A percentile compares a stretch with the other conserved stretches of the same genome.
Evolutionary conservation across 2,329 filamentous ascomycete genomes (phyloP).

Genomic region (Cephalotrichum gorgonifer): DNA sequence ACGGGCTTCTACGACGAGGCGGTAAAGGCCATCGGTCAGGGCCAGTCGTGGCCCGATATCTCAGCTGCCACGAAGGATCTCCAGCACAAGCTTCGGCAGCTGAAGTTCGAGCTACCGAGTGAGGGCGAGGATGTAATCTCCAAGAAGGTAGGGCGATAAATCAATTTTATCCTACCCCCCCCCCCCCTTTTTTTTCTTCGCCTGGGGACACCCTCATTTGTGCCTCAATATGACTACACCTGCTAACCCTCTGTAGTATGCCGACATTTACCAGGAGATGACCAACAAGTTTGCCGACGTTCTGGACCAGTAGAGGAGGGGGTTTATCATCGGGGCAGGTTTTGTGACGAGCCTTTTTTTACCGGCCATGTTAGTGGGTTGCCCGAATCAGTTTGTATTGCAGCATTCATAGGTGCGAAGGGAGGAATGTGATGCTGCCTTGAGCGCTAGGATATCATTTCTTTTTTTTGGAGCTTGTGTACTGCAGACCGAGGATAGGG

Average conservation of each 20-base stretch:
- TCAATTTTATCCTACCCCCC: not conserved
- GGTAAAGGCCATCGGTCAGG: constrained; percentile 87
- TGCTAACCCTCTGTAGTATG: constrained; percentile 54
- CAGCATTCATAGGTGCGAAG: not conserved
- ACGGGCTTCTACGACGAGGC: constrained; percentile 96
- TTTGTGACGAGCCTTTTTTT: not conserved
- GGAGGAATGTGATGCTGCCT: not conserved
- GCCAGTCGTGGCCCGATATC: constrained; percentile 86
- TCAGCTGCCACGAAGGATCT: constrained; percentile 83
- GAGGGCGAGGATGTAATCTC: constrained; percentile 71
- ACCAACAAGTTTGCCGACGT: constrained; percentile 96
- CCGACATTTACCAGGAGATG: constrained; percentile 83
- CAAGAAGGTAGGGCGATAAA: constrained; percentile 59
- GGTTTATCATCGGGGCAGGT: not conserved
- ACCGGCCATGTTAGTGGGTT: not conserved
- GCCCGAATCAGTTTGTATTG: not conserved
- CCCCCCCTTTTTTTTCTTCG: not conserved
- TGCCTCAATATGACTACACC: too few relatives aligned
- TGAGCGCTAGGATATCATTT: not conserved
- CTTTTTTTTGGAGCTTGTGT: not conserved
- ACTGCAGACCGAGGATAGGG: not conserved
- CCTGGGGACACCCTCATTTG: too few relatives aligned
- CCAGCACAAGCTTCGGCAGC: constrained; percentile 72
- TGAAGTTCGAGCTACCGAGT: constrained; percentile 93
- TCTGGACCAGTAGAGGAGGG: constrained; percentile 66